Base-by-base conservation (phyloP, 306 rosid species). In the Urtica urens region DNA sequence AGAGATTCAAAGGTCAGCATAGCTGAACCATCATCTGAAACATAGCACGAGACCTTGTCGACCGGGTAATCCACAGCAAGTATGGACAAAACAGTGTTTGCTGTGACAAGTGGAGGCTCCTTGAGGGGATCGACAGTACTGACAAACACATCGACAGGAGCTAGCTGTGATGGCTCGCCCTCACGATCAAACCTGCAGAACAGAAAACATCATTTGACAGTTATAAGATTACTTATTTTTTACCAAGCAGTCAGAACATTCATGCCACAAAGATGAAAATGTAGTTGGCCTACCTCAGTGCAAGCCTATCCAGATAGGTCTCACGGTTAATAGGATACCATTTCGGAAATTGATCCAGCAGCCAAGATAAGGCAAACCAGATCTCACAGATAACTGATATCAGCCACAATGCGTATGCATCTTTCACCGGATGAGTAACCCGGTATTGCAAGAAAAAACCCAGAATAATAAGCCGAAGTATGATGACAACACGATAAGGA, bases 51-150 rank as follows among this genome's bases (percentile, higher is more conserved):
- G 60, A 84, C 94, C 81, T 84, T 88, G 84, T 88, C 97, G n/a
- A 92, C 99, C 17, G 99, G 99, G 68, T 92, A 92, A 65, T 92
- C 99, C 67, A 92, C 99, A 69, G 96, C 22, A 59, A 92, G 96
- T 55, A 92, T 92, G 51, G 99, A 92, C 78, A 92, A 79, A 55
- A 92, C 99, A n/a, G 99, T 92, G 74, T 92, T 92, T 58, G 96
- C 99, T 9, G 99, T 92, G 33, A 92, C 28, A 46, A 92, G 76
- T 4, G 99, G 99, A 21, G 99, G 99, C 80, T 92, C 99, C 70
- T 92, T 92, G 64, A 92, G 95, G 55, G 99, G 99, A 76, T 92
- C 99, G 79, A 92, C 99, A 10, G 99, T 92, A 79, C 99, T 92
- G 5, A 92, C 99, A 35, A 92, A 92, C 49, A 92, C 41, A 61